Conservation (phyloP, 2,329 filamentous ascomycete species). For the Fusarium sp. region DNA sequence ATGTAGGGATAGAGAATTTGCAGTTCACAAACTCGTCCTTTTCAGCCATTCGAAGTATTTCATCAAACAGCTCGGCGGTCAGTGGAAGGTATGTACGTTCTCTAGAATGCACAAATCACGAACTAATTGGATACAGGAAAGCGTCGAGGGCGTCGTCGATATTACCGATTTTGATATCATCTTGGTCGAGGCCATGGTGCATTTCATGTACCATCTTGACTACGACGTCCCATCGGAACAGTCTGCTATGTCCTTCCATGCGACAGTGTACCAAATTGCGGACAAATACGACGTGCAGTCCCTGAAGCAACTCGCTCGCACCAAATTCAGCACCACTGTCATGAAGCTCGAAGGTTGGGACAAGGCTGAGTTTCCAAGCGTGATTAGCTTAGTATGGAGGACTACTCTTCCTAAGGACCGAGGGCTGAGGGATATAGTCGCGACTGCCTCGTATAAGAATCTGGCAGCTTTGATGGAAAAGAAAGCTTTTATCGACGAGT, state of each 20-base stretch:
- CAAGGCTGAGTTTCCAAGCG: accelerated
- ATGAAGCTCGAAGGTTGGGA: not conserved
- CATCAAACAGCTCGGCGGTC: not conserved
- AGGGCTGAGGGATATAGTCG: not conserved
- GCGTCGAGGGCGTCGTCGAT: accelerated
- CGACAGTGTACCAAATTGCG: no score
- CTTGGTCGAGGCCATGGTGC: no score
- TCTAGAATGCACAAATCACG: accelerated
- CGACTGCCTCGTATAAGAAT: accelerated
- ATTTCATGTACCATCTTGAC: no score
- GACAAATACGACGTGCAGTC: no score
- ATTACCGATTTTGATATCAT: no score
- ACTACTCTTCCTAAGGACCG: accelerated
- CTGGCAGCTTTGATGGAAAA: accelerated
- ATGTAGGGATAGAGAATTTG: not conserved
- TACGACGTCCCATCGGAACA: no score
- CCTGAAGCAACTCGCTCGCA: accelerated
- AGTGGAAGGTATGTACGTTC: not conserved
- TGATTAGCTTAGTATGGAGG: not conserved
- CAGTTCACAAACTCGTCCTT: not conserved
- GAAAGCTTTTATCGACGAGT: accelerated
- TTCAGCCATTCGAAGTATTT: conserved; percentile 9
- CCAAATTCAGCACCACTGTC: accelerated
- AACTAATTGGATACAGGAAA: not conserved
- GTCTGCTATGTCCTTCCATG: no score